phyloP scores from a whole-genome alignment of 352 stramenopile genomes.

The Globisporangium nagaii region DNA sequence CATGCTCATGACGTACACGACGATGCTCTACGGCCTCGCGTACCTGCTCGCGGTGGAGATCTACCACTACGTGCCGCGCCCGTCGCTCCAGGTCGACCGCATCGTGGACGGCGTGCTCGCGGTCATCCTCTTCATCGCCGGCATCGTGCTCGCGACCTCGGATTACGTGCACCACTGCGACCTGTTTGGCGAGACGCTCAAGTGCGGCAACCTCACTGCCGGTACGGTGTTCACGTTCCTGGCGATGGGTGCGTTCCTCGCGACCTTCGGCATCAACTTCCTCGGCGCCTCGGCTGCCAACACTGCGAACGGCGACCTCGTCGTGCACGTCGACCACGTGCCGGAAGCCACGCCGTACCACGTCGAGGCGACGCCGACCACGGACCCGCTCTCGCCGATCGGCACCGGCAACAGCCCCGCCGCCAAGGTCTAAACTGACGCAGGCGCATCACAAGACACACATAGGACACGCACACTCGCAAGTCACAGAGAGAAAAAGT shows the following conservation, averaged over 20 bases:
- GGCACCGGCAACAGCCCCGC: constrained; percentile 16
- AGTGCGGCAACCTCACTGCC: constrained; percentile 45
- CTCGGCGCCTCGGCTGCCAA: not conserved
- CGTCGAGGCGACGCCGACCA: constrained; percentile 16
- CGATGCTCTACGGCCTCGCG: constrained; percentile 56
- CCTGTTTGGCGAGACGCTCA: constrained; percentile 13
- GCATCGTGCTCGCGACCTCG: constrained; percentile 44
- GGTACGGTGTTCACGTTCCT: constrained; percentile 53
- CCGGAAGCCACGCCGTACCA: constrained; percentile 5
- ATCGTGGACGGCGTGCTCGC: constrained; percentile 28
- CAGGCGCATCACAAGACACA: too few species aligned
- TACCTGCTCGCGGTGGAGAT: constrained; percentile 42
- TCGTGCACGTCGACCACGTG: not conserved
- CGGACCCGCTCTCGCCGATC: constrained; percentile 27
- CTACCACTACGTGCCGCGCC: constrained; percentile 26
- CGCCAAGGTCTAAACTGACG: constrained; percentile 22
- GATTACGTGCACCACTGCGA: constrained; percentile 43
- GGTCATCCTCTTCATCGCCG: constrained; percentile 41
- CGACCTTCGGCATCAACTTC: constrained; percentile 36
- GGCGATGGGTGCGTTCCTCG: constrained; percentile 23
- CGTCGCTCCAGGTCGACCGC: constrained; percentile 20
- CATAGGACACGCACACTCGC: too few species aligned
- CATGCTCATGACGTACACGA: constrained; percentile 56
- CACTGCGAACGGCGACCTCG: not conserved
- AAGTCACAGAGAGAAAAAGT: too few species aligned